Evolutionary conservation across 1,284 basidiomycete genomes (phyloP), one percentile per base, ranked within the genome.

Genomic region (Coriolopsis trogii): DNA sequence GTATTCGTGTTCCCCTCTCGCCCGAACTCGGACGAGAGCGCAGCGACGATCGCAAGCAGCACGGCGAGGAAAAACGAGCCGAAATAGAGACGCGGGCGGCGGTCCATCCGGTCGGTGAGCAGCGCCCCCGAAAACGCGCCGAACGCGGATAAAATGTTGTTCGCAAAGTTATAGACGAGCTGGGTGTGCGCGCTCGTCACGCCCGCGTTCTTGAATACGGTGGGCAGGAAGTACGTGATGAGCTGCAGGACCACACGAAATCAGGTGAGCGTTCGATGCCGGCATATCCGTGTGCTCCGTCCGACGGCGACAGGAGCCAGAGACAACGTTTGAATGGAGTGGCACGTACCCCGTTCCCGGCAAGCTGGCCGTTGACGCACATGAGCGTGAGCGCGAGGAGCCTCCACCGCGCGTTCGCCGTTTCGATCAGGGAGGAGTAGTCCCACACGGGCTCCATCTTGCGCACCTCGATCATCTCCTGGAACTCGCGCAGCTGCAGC

Each of bases 211-310:
- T 25, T 15, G 20, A 52, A 10, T 2, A 52, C 45, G 8, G 41
- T 43, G 13, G 51, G 51, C n/a, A 52, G 51, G 45, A 52, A 52
- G 41, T 52, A 52, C 4, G 51, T 52, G 45, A 52, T 52, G n/a
- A 52, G 24, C 51, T 52, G 41, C 4, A n/a, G 13, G 30, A 15
- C 10, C 18, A 34, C 12, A 30, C 30, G 30, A n/a, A n/a, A 23
- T 34, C 31, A 44, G 42, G 21, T 23, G 29, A 41, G 39, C 25
- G 24, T 41, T 21, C 25, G 9, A 16, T n/a, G n/a, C n/a, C n/a
- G n/a, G n/a, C n/a, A n/a, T n/a, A n/a, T n/a, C n/a, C n/a, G n/a
- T n/a, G n/a, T n/a, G n/a, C n/a, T n/a, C 2, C 5, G 25, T 41
- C 9, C 39, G 24, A 28, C n/a, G n/a, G n/a, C n/a, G n/a, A n/a